Evolutionary conservation across 768 basidiomycete species (phyloP).

Genomic region (Suillus ampliporus): DNA sequence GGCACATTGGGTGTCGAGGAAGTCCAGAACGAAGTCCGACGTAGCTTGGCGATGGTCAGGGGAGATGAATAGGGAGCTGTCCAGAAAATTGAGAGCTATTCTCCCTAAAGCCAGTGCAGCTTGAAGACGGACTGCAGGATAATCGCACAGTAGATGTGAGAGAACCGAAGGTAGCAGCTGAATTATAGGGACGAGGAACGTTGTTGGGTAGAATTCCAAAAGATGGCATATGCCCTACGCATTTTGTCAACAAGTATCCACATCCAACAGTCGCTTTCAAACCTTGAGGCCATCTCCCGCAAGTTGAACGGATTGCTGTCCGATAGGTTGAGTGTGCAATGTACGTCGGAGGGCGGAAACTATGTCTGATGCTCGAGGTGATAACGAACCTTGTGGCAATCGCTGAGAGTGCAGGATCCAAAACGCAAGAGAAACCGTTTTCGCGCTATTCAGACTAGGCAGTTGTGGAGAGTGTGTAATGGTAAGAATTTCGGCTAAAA

Average conservation of each 20-base stretch:
- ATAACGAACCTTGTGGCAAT: constrained; percentile 49
- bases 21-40: constrained; percentile 33
- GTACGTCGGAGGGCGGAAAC: constrained; percentile 41
- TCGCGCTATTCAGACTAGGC: constrained; percentile 46
- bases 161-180: constrained; percentile 30
- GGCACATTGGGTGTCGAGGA: constrained; percentile 24
- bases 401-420: constrained; percentile 57
- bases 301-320: constrained; percentile 18
- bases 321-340: constrained; percentile 35
- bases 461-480: constrained; percentile 43
- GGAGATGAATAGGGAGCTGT: constrained; percentile 38
- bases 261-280: constrained; percentile 2
- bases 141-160: constrained; percentile 18
- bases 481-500: constrained; percentile 52
- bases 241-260: not conserved
- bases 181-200: constrained; percentile 23
- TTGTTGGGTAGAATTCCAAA: constrained; percentile 21
- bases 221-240: constrained; percentile 31
- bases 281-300: constrained; percentile 37
- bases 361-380: constrained; percentile 37
- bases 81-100: constrained; percentile 35
- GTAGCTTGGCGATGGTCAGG: constrained; percentile 28
- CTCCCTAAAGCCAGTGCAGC: constrained; percentile 29
- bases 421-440: constrained; percentile 52
- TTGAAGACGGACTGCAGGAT: constrained; percentile 24